Base-by-base conservation (phyloP, 768 basidiomycete species). In the Lentinula detonsa region DNA sequence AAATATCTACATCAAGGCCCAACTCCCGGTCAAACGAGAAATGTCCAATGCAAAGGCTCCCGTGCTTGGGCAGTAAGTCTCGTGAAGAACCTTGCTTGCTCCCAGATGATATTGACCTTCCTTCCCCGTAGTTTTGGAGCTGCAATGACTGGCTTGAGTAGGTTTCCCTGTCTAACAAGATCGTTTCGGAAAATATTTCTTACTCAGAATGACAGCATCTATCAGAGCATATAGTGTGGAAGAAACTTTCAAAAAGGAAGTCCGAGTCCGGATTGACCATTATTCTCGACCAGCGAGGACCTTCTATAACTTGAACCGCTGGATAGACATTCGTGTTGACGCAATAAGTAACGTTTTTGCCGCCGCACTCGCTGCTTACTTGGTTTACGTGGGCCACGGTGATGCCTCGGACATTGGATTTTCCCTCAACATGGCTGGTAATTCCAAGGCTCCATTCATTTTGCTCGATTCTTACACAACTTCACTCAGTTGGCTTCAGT, bases 161-260 rank as follows among this genome's bases (percentile, higher is more conserved):
- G 34, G 54, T 28, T 28, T 46, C 42, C 18, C 40, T 15, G 40
- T n/a, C 2, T n/a, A 43, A 40, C 18, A 54, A 33, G 28, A 8
- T 34, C 28, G 28, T 28, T 28, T 28, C 28, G 3, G 28, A 4
- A 0, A 28, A 28, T 28, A 28, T 28, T 0, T 51, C 8, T 54
- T 5, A 54, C 37, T n/a, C 9, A 5, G 11, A 23, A 5, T 23
- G 18, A 16, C 21, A 49, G 50, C 65, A 13, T 80, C 78, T 9
- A 79, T 83, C 50, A 68, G 81, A n/a, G 81, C 81, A 1, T 83
- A 78, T 64, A 75, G 75, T 5, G 77, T 76, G 11, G 73, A 81
- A 66, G 69, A 70, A 8, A 52, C 63, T n/a, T 79, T 70, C 70
- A 71, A 60, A 60, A 49, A 31, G 63, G 68, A 77, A 62, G 70